phyloP scores from a whole-genome alignment of 1,284 basidiomycete species.

The Sporisorium graminicola region DNA sequence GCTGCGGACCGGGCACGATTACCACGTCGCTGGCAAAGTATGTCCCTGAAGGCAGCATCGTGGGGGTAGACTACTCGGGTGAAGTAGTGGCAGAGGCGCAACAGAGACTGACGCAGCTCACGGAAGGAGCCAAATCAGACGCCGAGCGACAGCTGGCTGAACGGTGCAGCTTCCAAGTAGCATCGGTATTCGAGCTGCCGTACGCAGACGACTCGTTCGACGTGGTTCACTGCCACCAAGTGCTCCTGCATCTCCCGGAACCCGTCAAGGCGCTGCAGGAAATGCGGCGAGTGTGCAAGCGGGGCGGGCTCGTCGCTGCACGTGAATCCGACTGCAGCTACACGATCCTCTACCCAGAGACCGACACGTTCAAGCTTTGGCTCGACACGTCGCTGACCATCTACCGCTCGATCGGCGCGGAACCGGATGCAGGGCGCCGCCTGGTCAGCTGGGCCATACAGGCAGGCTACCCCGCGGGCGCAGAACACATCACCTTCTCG shows the following conservation, averaged over 20 bases:
- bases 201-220: slow-evolving; percentile 33
- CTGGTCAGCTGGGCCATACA: slow-evolving; percentile 37
- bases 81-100: slow-evolving; percentile 32
- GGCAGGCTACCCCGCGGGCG: slow-evolving; percentile 21
- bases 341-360: slow-evolving; percentile 19
- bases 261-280: slow-evolving; percentile 29
- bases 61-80: slow-evolving; percentile 31
- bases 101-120: slow-evolving; percentile 13
- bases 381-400: slow-evolving; percentile 10
- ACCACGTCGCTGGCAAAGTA: slow-evolving; percentile 31
- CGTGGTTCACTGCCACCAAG: slow-evolving; percentile 40
- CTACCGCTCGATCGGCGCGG: slow-evolving; percentile 30
- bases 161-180: slow-evolving; percentile 24
- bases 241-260: slow-evolving; percentile 39
- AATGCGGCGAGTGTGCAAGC: slow-evolving; percentile 45
- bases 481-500: slow-evolving; percentile 27
- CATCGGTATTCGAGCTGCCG: slow-evolving; percentile 35
- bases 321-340: slow-evolving; percentile 33
- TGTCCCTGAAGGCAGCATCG: slow-evolving; percentile 25
- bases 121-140: neutral
- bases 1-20: slow-evolving; percentile 47
- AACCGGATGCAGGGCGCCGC: slow-evolving; percentile 38
- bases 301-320: slow-evolving; percentile 30
- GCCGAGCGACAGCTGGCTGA: neutral
- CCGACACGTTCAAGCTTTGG: slow-evolving; percentile 20